Evolutionary conservation across 306 rosid species (phyloP).

Genomic region (Rubus idaeus): DNA sequence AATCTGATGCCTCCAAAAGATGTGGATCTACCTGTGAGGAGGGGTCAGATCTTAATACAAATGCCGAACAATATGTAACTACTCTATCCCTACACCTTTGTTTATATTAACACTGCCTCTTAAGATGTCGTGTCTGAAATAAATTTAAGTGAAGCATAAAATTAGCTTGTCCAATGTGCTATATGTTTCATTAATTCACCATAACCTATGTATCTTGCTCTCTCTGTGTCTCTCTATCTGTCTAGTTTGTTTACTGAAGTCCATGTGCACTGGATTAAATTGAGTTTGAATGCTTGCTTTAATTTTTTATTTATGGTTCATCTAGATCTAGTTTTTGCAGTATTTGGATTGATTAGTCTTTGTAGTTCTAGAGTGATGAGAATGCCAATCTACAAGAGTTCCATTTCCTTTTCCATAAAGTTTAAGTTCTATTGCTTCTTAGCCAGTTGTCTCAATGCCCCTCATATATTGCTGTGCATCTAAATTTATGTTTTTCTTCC

Average conservation of each 20-base stretch:
- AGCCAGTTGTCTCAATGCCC: background rate
- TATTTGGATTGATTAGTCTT: background rate
- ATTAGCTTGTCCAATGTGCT: background rate
- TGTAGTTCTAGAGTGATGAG: background rate
- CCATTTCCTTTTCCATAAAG: background rate
- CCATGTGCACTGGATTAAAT: background rate
- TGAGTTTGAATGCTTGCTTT: background rate
- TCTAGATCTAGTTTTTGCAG: background rate
- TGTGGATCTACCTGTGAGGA: conserved; percentile 44
- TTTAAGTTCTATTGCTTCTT: background rate
- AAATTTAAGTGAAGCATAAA: background rate
- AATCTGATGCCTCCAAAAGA: conserved; percentile 51
- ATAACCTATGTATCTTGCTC: background rate
- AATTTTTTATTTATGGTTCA: background rate
- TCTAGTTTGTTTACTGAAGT: no score
- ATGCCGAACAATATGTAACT: conserved; percentile 45
- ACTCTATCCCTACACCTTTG: background rate
- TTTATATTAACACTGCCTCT: background rate
- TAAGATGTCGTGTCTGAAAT: background rate
- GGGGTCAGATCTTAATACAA: conserved; percentile 39
- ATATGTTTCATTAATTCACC: background rate
- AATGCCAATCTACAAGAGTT: background rate
- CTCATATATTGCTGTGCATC: background rate
- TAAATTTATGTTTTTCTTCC: conserved; percentile 10
- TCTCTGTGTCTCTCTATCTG: background rate